These are phyloP conservation scores for Yamadazyma conglobata DNA, from an alignment of 1,139 yeast species.

Conservation along the genomic window DNA sequence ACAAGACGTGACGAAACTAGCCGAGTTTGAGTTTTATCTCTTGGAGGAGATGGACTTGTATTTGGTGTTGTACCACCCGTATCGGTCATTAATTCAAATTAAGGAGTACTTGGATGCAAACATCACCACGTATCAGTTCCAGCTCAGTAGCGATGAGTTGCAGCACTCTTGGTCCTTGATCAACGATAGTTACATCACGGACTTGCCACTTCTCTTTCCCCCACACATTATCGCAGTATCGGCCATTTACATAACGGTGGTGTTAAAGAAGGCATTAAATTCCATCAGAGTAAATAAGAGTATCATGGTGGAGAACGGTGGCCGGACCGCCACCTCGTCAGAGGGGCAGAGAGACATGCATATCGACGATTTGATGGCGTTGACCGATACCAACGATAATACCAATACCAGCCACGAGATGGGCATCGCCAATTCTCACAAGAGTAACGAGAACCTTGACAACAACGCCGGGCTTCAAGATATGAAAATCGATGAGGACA, in stretches of 20 bases:
- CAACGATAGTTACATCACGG: slow-evolving; percentile 88
- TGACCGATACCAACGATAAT: slow-evolving; percentile 20
- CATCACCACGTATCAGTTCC: slow-evolving; percentile 26
- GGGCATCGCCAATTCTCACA: slow-evolving; percentile 1
- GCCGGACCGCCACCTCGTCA: too few relatives aligned
- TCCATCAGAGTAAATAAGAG: slow-evolving; percentile 14
- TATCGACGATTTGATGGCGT: slow-evolving; percentile 38
- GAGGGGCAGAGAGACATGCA: slow-evolving; percentile 21
- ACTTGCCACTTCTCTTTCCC: slow-evolving; percentile 74
- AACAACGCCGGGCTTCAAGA: slow-evolving; percentile 22
- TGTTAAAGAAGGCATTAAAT: slow-evolving; percentile 39
- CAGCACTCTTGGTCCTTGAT: slow-evolving; percentile 88
- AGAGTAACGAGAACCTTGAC: slow-evolving; percentile 13
- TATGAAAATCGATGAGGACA: slow-evolving; percentile 35
- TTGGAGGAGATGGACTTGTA: slow-evolving; percentile 86
- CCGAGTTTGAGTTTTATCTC: slow-evolving; percentile 91
- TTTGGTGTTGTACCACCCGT: slow-evolving; percentile 85
- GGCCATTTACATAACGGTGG: slow-evolving; percentile 70
- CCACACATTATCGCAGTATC: slow-evolving; percentile 90
- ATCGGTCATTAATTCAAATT: slow-evolving; percentile 67
- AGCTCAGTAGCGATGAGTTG: slow-evolving; percentile 62
- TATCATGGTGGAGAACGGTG: too few relatives aligned
- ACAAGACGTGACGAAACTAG: slow-evolving; percentile 86
- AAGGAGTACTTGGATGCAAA: slow-evolving; percentile 38
- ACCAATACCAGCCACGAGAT: neutral